Base-by-base conservation (phyloP, 345 rosid genomes). In the Anastatica hierochuntica region DNA sequence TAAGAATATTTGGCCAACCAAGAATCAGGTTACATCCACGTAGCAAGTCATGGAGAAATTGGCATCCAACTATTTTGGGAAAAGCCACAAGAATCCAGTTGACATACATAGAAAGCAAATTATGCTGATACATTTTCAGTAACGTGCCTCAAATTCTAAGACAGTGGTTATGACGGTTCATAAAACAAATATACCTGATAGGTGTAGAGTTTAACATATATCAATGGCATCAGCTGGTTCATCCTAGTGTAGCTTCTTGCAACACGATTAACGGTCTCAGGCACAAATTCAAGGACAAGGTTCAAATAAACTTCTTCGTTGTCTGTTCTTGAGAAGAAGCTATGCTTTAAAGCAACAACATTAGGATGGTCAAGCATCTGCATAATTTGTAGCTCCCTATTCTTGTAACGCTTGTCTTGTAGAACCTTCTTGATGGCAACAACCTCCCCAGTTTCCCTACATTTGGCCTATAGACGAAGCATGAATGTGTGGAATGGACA, bases 291-390 rank as follows among this genome's bases (percentile, higher is more conserved):
- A 42, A 88, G 85, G 36, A 88, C 97, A 69, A 88, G 90, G 68
- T 88, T 88, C 41, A 88, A 71, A 64, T 88, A 88, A 54, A 88
- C 78, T 72, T 84, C 97, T 66, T 88, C 88, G 64, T 82, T 84
- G 53, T 88, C 85, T 14, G 95, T 83, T 40, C 80, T 82, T 29
- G 97, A 84, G 68, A 77, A 88, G 81, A 84, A 88, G 67, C 81
- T 78, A 61, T 84, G 88, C 72, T 84, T 84, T 56, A 84, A 80
- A 51, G 83, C 76, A 72, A 88, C 97, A 4, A 84, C 73, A 77
- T 88, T 88, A 52, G 97, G 97, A 75, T 88, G 95, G 74, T 84
- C 95, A 72, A 88, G 62, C 97, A 88, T 84, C 74, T 88, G 97
- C 90, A 84, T 88, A 54, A 84, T 88, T 64, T 84, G 95, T 18